Conservation (phyloP, 495 filamentous ascomycete species). For the Copromyces sp. region DNA sequence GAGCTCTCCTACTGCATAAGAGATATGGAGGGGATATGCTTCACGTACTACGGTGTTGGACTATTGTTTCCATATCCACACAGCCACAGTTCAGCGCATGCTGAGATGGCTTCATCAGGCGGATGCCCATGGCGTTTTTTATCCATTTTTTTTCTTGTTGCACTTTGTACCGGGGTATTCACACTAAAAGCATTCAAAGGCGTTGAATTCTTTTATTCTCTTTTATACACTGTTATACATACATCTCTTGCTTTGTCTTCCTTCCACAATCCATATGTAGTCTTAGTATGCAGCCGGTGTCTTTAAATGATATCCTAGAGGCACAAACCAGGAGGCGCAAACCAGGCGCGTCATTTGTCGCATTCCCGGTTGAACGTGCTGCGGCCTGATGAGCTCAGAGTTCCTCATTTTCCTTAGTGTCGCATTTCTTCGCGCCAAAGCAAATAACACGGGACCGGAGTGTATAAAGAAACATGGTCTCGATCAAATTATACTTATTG, state of each 20-base stretch:
- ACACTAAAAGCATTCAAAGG: background rate
- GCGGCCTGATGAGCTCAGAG: background rate
- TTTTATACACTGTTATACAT: background rate
- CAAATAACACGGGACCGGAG: background rate
- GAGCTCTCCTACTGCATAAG: background rate
- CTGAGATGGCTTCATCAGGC: background rate
- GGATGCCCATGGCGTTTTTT: background rate
- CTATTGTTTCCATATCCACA: background rate
- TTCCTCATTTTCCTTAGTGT: background rate
- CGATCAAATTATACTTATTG: background rate
- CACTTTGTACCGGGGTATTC: background rate
- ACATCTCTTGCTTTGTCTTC: background rate
- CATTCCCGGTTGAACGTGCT: background rate
- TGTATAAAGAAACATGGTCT: background rate
- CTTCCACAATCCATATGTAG: background rate
- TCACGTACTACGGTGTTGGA: background rate
- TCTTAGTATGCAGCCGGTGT: background rate
- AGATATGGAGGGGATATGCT: background rate
- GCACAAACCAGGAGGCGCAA: background rate
- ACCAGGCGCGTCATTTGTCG: background rate
- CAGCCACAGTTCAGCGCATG: background rate
- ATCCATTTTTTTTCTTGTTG: background rate
- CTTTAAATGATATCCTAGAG: background rate
- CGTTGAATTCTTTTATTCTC: background rate
- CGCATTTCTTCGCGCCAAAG: background rate